Conservation (phyloP, 352 stramenopile genomes). For the Phytophthora hibernalis region DNA sequence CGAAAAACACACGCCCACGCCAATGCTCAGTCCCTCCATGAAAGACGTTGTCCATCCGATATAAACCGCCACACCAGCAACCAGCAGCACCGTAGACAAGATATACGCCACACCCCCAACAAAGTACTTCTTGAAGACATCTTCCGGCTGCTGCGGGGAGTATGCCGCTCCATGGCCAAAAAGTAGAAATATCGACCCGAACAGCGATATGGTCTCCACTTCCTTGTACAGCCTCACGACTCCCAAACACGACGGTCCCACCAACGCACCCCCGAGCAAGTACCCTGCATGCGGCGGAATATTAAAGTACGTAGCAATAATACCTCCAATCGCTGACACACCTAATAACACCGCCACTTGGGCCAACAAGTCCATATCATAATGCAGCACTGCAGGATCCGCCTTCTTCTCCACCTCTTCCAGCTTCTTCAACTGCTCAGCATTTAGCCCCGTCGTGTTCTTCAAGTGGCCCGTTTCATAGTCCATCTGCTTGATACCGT, state of each 20-base stretch:
- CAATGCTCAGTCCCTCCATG: constrained; percentile 78
- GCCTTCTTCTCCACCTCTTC: constrained; percentile 82
- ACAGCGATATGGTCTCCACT: constrained; percentile 94
- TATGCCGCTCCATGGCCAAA: constrained; percentile 91
- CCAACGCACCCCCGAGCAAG: constrained; percentile 89
- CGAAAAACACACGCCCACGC: constrained; percentile 82
- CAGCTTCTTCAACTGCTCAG: constrained; percentile 74
- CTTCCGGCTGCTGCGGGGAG: constrained; percentile 68
- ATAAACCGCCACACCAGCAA: constrained; percentile 74
- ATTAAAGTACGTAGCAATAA: constrained; percentile 88
- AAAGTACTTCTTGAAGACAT: constrained; percentile 78
- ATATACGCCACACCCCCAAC: constrained; percentile 80
- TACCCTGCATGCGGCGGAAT: constrained; percentile 93
- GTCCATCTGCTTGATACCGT: constrained; percentile 83
- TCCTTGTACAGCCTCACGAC: constrained; percentile 91
- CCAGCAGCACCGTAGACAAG: constrained; percentile 66
- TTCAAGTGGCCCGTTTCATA: constrained; percentile 85
- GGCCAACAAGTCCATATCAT: constrained; percentile 87
- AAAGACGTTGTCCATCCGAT: constrained; percentile 84
- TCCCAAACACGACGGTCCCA: constrained; percentile 89
- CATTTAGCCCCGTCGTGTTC: constrained; percentile 75
- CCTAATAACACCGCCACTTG: constrained; percentile 85
- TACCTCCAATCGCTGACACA: constrained; percentile 88
- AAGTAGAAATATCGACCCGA: constrained; percentile 94
- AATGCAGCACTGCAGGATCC: constrained; percentile 86